Evolutionary conservation across 2,329 filamentous ascomycete species (phyloP).

Genomic region (Graphilbum fragrans): DNA sequence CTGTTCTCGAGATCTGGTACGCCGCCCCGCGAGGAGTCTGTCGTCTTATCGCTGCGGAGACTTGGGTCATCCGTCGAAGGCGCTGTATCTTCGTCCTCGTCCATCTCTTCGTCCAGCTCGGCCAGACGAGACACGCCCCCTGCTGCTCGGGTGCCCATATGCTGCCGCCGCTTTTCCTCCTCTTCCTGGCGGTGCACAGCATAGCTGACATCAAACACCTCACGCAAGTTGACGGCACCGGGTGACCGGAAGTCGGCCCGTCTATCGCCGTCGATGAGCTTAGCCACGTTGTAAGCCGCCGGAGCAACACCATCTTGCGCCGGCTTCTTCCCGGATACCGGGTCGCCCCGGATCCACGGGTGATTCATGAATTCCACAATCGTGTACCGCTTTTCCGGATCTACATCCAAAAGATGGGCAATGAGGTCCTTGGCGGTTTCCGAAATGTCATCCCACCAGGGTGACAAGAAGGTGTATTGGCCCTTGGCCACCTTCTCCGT

Average conservation of each 20-base stretch:
- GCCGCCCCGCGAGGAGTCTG: slow-evolving; percentile 22
- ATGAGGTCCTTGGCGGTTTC: slow-evolving; percentile 90
- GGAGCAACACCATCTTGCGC: slow-evolving; percentile 26
- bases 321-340: slow-evolving; percentile 45
- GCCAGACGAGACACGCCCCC: slow-evolving; percentile 38
- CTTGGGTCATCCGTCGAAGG: background rate
- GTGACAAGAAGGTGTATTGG: slow-evolving; percentile 94
- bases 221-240: slow-evolving; percentile 85
- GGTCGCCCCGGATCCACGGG: slow-evolving; percentile 73
- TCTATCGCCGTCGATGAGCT: slow-evolving; percentile 46
- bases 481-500: slow-evolving; percentile 96
- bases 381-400: slow-evolving; percentile 88
- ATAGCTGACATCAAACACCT: slow-evolving; percentile 97
- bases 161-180: slow-evolving; percentile 82
- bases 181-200: slow-evolving; percentile 95
- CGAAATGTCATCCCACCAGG: slow-evolving; percentile 99
- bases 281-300: slow-evolving; percentile 44
- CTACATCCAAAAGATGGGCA: slow-evolving; percentile 83
- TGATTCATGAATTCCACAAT: slow-evolving; percentile 90
- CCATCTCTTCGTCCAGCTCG: slow-evolving; percentile 61
- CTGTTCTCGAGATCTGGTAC: slow-evolving; percentile 72
- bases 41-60: slow-evolving; percentile 27
- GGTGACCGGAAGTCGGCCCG: slow-evolving; percentile 91
- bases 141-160: slow-evolving; percentile 60
- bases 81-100: slow-evolving; percentile 26